A percentile compares a stretch with the other conserved stretches of the same genome.
Evolutionary conservation across 805 yeast species (phyloP).

Genomic region (Debaryomyces hansenii): DNA sequence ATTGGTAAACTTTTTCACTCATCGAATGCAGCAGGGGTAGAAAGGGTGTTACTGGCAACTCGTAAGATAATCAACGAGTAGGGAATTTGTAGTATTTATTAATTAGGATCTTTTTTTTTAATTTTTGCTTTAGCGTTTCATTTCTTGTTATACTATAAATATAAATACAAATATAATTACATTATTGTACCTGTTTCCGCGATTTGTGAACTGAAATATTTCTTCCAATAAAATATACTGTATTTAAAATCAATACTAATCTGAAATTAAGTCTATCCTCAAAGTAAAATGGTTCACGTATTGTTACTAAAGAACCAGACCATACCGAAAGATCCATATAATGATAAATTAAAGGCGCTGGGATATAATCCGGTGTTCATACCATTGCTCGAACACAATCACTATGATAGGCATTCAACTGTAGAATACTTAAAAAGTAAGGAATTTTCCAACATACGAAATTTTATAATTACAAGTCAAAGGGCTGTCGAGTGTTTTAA

Average conservation of each 20-base stretch:
- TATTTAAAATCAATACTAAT: no score
- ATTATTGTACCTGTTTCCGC: neutral
- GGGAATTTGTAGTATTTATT: neutral
- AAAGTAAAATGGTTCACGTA: slow-evolving; percentile 20
- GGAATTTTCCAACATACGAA: slow-evolving; percentile 43
- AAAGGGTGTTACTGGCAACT: slow-evolving; percentile 4
- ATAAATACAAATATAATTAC: neutral
- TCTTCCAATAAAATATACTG: no score
- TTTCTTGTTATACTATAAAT: neutral
- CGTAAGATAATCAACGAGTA: slow-evolving; percentile 2
- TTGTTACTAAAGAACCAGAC: slow-evolving; percentile 73
- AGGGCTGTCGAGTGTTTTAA: slow-evolving; percentile 83
- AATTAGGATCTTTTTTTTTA: neutral
- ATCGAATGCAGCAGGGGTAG: slow-evolving; percentile 6
- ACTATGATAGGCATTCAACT: slow-evolving; percentile 48
- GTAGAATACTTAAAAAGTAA: slow-evolving; percentile 42
- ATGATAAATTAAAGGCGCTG: slow-evolving; percentile 35
- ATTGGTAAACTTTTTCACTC: slow-evolving; percentile 35
- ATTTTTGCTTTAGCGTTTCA: neutral
- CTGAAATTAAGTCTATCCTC: no score
- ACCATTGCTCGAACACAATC: slow-evolving; percentile 72
- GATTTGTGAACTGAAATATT: no score
- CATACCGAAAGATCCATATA: slow-evolving; percentile 67
- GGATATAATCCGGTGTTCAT: slow-evolving; percentile 54
- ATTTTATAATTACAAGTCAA: slow-evolving; percentile 82